Conservation (phyloP, 768 basidiomycete genomes). For the Naganishia vaughanmartiniae region DNA sequence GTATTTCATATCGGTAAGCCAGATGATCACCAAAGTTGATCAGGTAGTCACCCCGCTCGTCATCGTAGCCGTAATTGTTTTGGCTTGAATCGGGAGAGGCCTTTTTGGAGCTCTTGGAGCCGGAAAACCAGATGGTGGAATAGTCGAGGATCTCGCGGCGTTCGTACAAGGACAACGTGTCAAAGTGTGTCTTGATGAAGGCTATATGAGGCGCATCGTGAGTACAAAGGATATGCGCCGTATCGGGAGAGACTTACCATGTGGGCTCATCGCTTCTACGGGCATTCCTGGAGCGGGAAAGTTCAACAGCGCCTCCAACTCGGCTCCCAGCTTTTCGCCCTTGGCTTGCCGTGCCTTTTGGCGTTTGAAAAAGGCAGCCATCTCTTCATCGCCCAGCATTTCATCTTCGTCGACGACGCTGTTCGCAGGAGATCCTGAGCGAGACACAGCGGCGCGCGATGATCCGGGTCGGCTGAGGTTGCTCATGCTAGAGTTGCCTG, state of each 20-base stretch:
- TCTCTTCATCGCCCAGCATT: conserved; percentile 80
- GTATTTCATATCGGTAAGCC: conserved; percentile 90
- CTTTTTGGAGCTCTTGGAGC: conserved; percentile 78
- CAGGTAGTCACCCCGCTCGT: conserved; percentile 94
- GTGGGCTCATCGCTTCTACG: conserved; percentile 41
- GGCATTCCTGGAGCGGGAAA: conserved; percentile 90
- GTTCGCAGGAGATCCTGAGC: conserved; percentile 24
- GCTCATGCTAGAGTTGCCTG: conserved; percentile 19
- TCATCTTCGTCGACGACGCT: conserved; percentile 45
- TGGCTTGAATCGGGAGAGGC: conserved; percentile 66
- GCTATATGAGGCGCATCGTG: conserved; percentile 35
- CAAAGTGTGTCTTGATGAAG: conserved; percentile 54
- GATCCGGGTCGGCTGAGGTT: conserved; percentile 1
- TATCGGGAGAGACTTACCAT: conserved; percentile 22
- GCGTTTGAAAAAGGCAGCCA: conserved; percentile 86
- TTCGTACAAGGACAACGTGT: conserved; percentile 80
- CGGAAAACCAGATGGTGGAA: conserved; percentile 72
- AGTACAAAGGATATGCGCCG: not conserved
- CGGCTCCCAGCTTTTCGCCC: conserved; percentile 75
- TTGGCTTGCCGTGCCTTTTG: conserved; percentile 74
- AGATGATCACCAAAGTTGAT: conserved; percentile 88
- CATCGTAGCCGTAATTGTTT: conserved; percentile 94
- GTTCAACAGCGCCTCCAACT: conserved; percentile 79
- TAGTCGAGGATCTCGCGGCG: conserved; percentile 87
- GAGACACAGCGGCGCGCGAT: conserved; percentile 7